Evolutionary conservation across 2,329 filamentous ascomycete species (phyloP).

Genomic region (Tympanopsis confertula): DNA sequence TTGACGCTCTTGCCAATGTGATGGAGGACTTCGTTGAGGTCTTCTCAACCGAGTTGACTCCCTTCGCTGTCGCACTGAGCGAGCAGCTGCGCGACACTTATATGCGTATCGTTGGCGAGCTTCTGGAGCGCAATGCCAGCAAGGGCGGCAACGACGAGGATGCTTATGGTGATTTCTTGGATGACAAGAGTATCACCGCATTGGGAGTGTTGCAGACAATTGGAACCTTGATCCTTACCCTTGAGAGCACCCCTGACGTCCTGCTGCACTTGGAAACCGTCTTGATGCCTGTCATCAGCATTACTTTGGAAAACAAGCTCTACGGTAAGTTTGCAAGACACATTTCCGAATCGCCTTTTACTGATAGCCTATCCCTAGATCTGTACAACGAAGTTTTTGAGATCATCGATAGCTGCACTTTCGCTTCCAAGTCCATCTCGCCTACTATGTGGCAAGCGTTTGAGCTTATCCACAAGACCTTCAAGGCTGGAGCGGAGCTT

Average conservation of each 20-base stretch:
- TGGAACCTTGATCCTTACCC: conserved; percentile 86
- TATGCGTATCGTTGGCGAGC: conserved; percentile 79
- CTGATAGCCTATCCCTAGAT: too few relatives aligned
- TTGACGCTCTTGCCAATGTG: conserved; percentile 91
- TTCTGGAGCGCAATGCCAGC: conserved; percentile 77
- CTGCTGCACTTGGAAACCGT: conserved; percentile 88
- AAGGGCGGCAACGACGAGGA: conserved; percentile 65
- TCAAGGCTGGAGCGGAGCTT: conserved; percentile 91
- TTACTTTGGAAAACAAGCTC: conserved; percentile 94
- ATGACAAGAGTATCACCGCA: conserved; percentile 97
- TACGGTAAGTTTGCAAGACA: too few relatives aligned
- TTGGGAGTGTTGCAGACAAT: conserved; percentile 95
- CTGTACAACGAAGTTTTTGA: conserved; percentile 98
- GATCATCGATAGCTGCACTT: conserved; percentile 98
- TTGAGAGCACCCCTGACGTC: conserved; percentile 94
- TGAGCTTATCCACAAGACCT: conserved; percentile 89
- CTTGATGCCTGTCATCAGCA: conserved; percentile 90
- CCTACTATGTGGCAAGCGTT: conserved; percentile 98
- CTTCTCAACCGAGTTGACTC: conserved; percentile 91
- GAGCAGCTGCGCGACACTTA: conserved; percentile 96
- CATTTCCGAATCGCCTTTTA: too few relatives aligned
- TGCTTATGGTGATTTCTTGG: conserved; percentile 77
- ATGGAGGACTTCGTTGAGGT: conserved; percentile 99
- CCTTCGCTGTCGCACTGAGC: conserved; percentile 89
- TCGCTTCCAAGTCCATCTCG: conserved; percentile 90